Evolutionary conservation across 2,329 filamentous ascomycete genomes (phyloP), one percentile per base, ranked within the genome.

Genomic region (Penicillium sp.): DNA sequence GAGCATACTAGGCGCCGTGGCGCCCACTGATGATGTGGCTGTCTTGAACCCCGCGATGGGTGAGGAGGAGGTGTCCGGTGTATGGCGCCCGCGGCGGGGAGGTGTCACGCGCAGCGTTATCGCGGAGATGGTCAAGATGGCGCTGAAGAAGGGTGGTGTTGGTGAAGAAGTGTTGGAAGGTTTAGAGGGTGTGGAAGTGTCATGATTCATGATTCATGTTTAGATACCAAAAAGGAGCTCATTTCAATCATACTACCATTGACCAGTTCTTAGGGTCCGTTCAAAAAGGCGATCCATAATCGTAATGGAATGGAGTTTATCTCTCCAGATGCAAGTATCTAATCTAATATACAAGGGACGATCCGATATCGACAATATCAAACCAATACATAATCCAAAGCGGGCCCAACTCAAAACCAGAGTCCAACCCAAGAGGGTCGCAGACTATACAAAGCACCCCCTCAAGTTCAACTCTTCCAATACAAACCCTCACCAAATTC

Each of bases 61-160:
- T 43, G 81, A 85, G 56, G 78, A 84, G 33, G 87, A 89, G 3
- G 74, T 78, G 22, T 71, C 79, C 59, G 89, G 91, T 2, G 91
- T 96, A 31, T 97, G 94, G 94, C 90, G 86, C 69, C 89, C 93
- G 40, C 90, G 91, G 35, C 77, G 92, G 35, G 94, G 94, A 40
- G 94, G 94, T 2, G 87, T 94, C 39, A 92, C 90, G 79, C 85
- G 92, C 68, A 81, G 78, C 4, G 80, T 95, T 18, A 78, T 98
- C 64, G 84, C 87, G 53, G 82, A 83, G 54, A 90, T 97, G 78
- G 86, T 96, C 60, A 86, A 89, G 73, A 86, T 88, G 73, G 90
- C 92, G 35, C 75, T 96, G 59, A 86, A 90, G 71, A 86, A 84
- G 68, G 89, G 89, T 0, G 92, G 92, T 36, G 89, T 97, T 31